Conservation (phyloP, 1,284 basidiomycete genomes). For the Trichosporon faecale region DNA sequence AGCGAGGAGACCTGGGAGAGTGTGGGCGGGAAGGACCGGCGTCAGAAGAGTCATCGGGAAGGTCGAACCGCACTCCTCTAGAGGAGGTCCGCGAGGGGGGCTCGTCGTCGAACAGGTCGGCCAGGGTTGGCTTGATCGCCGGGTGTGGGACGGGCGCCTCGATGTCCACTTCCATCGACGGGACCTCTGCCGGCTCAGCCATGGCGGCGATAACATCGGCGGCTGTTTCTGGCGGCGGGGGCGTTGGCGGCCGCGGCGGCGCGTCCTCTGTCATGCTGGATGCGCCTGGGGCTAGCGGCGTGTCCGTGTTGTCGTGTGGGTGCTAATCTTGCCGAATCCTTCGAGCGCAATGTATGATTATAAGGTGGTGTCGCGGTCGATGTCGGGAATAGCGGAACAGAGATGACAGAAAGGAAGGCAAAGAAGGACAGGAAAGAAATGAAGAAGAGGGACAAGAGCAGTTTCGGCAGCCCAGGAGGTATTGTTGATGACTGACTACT, state of each 20-base stretch:
- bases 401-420: neutral
- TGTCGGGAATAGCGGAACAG: neutral
- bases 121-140: neutral
- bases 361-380: no score
- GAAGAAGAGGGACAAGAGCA: neutral
- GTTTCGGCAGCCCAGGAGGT: neutral
- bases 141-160: neutral
- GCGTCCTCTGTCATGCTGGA: neutral
- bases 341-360: neutral
- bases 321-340: no score
- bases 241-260: neutral
- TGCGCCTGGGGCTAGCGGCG: neutral
- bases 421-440: no score
- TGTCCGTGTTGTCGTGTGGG: no score
- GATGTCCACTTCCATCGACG: neutral
- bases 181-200: neutral
- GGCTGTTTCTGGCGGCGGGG: neutral
- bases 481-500: neutral
- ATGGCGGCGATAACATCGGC: neutral
- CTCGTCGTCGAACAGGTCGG: constrained; percentile 2
- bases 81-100: neutral
- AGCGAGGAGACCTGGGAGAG: neutral
- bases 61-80: neutral
- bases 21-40: neutral
- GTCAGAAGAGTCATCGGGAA: neutral